Percentiles rank a stretch among this genome's conserved stretches.
Evolutionary conservation across 2,329 filamentous ascomycete genomes (phyloP).

Genomic region (Colletotrichum gloeosporioides): DNA sequence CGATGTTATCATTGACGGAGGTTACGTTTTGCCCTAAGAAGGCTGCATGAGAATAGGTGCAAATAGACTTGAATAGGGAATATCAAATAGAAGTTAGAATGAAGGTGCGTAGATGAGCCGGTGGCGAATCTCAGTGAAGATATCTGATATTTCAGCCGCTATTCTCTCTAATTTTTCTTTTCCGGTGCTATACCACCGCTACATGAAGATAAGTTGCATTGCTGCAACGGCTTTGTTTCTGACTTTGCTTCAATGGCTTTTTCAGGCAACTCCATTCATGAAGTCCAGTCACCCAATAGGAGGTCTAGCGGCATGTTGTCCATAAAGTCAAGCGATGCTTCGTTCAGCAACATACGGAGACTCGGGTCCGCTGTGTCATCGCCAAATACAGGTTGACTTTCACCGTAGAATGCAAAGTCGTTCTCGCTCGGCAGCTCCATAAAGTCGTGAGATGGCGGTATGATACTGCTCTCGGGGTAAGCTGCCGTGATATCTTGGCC

Average conservation of each 20-base stretch:
- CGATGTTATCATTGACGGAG: constrained; percentile 52
- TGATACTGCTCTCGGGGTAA: background rate
- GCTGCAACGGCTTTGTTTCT: background rate
- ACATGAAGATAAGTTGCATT: no score
- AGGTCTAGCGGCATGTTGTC: background rate
- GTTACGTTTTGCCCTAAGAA: constrained; percentile 28
- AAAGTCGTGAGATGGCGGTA: background rate
- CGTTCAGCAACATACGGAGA: background rate
- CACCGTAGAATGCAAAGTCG: background rate
- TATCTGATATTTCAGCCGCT: background rate
- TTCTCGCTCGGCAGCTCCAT: background rate
- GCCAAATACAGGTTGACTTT: background rate
- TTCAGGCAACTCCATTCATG: background rate
- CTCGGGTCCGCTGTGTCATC: background rate
- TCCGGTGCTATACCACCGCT: no score
- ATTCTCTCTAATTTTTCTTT: no score
- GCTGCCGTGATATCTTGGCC: background rate
- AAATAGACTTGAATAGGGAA: background rate
- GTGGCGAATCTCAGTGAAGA: background rate
- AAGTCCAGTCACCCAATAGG: background rate
- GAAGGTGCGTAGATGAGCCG: rapidly evolving
- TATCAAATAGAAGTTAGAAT: background rate
- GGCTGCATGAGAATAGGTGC: rapidly evolving
- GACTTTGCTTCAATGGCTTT: background rate
- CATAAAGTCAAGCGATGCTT: background rate